Conservation (phyloP, 805 yeast genomes). For the Huiozyma sinensis region DNA sequence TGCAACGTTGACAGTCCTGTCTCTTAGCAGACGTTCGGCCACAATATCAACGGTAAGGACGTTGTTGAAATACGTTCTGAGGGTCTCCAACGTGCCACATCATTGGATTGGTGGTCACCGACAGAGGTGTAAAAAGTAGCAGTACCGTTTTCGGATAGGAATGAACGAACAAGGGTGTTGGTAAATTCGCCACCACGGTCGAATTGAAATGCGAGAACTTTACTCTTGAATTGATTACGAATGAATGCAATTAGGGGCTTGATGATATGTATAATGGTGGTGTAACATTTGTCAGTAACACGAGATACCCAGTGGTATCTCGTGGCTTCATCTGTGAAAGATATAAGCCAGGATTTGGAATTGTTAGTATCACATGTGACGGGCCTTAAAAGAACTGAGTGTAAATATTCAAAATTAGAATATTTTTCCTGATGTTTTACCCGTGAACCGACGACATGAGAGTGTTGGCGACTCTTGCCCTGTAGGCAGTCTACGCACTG, state of each 20-base stretch:
- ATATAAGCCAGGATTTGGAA: slow-evolving; percentile 3
- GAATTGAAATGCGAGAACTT: slow-evolving; percentile 4
- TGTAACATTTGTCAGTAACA: not conserved
- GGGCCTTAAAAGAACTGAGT: not conserved
- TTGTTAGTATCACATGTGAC: not conserved
- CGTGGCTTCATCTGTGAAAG: slow-evolving; percentile 8
- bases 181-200: slow-evolving; percentile 8
- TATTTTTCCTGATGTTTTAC: not conserved
- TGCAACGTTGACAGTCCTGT: too few relatives aligned
- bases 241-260: not conserved
- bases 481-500: not conserved
- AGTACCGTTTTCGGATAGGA: not conserved
- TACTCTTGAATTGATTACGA: slow-evolving; percentile 1
- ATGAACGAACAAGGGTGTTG: not conserved
- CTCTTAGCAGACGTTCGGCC: too few relatives aligned
- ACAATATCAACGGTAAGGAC: too few relatives aligned
- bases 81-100: too few relatives aligned
- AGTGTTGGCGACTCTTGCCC: not conserved
- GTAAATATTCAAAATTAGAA: not conserved
- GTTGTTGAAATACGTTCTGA: too few relatives aligned
- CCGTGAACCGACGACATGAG: not conserved
- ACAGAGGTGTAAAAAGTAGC: slow-evolving; percentile 3
- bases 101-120: too few relatives aligned
- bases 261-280: not conserved
- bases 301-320: slow-evolving; percentile 6